Conservation (phyloP, 805 yeast species). For the Scheffersomyces ergatensis region DNA sequence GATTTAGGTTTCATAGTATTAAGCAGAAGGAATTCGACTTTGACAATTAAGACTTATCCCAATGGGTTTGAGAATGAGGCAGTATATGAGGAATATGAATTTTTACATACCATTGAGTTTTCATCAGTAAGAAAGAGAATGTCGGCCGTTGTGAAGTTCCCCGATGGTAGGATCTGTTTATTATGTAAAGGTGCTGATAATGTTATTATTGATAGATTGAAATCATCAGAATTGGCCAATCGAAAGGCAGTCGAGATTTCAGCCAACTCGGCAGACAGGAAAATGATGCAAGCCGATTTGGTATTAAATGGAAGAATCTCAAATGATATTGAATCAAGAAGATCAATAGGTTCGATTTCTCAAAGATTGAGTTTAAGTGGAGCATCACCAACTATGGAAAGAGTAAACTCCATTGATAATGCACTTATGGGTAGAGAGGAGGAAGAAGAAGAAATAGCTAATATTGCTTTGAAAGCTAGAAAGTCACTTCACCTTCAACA, state of each 20-base stretch:
- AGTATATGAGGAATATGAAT: conserved; percentile 63
- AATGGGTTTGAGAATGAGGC: conserved; percentile 70
- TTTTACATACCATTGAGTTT: conserved; percentile 82
- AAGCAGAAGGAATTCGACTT: conserved; percentile 57
- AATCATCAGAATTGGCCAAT: conserved; percentile 55
- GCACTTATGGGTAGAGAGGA: conserved; percentile 39
- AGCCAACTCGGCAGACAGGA: conserved; percentile 57
- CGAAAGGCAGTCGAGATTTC: conserved; percentile 65
- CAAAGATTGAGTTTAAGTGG: conserved; percentile 21
- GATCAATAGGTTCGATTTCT: conserved; percentile 30
- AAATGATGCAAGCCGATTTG: conserved; percentile 72
- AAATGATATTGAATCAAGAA: conserved; percentile 24
- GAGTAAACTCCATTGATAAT: conserved; percentile 48
- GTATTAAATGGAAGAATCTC: conserved; percentile 58
- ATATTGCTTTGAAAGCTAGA: conserved; percentile 51
- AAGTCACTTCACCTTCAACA: conserved; percentile 62
- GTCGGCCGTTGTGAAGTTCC: conserved; percentile 81
- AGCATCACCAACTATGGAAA: conserved; percentile 5
- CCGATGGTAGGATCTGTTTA: conserved; percentile 70
- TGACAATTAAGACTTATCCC: conserved; percentile 79
- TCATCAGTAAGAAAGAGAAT: conserved; percentile 86
- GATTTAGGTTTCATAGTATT: conserved; percentile 89
- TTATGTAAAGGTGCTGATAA: conserved; percentile 97
- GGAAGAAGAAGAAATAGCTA: conserved; percentile 52
- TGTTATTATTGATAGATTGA: conserved; percentile 73